Evolutionary conservation across 192 early-diverging fungal genomes (phyloP).

Genomic region (Backusella sp.): DNA sequence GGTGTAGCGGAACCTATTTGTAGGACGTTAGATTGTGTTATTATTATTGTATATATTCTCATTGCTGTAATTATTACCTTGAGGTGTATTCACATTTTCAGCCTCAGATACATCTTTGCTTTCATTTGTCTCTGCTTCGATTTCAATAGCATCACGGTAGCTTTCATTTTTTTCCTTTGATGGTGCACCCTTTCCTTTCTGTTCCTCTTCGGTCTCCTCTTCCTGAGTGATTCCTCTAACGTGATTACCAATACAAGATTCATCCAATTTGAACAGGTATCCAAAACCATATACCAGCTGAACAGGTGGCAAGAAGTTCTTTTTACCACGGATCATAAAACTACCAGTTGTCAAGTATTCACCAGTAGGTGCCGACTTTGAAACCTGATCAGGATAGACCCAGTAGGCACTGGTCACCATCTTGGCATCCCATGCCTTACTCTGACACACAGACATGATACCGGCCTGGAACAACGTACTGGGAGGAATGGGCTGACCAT

Average conservation of each 20-base stretch:
- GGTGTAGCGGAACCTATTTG: neutral
- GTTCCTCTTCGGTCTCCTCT: constrained; percentile 15
- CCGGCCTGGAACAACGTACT: constrained; percentile 93
- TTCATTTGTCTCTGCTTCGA: constrained; percentile 12
- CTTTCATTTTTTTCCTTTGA: neutral
- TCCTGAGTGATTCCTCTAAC: constrained; percentile 56
- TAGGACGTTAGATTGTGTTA: neutral
- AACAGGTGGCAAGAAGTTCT: constrained; percentile 89
- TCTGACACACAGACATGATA: constrained; percentile 92
- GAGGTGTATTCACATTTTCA: neutral
- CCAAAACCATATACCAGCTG: constrained; percentile 97
- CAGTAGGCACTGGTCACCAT: constrained; percentile 94
- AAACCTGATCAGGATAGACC: constrained; percentile 84
- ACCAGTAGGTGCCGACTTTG: constrained; percentile 87
- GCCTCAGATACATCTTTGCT: neutral
- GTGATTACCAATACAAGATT: constrained; percentile 75
- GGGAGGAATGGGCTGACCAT: constrained; percentile 70
- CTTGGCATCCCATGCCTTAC: constrained; percentile 96
- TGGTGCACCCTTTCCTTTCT: neutral
- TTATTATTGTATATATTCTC: neutral
- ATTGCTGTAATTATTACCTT: neutral
- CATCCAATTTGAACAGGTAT: constrained; percentile 89
- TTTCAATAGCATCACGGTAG: constrained; percentile 8
- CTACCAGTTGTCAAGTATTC: constrained; percentile 88
- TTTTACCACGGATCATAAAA: constrained; percentile 95